Conservation (phyloP, 768 basidiomycete species). For the Collybiopsis confluens region DNA sequence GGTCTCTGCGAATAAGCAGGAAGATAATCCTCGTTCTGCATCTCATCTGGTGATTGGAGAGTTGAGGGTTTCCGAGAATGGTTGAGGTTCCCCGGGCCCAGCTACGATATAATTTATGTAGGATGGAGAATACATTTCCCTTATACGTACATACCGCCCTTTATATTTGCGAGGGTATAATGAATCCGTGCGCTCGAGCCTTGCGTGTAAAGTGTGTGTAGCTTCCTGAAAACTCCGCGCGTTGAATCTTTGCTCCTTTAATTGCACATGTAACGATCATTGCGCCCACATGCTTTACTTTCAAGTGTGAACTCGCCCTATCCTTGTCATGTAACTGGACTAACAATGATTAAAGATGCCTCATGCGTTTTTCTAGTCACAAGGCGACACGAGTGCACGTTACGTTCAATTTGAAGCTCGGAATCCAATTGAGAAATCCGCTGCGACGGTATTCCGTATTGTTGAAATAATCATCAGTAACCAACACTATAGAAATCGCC, state of each 20-base stretch:
- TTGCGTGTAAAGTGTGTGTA: not conserved
- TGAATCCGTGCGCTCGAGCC: not conserved
- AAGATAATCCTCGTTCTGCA: constrained; percentile 6
- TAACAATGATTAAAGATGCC: not conserved
- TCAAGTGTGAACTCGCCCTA: not conserved
- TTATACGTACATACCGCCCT: not conserved
- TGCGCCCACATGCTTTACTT: constrained; percentile 6
- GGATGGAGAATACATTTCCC: too few species aligned
- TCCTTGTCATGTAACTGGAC: too few species aligned
- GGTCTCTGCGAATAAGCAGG: constrained; percentile 7
- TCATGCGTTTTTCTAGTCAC: constrained; percentile 5
- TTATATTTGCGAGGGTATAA: not conserved
- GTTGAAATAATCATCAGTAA: too few species aligned
- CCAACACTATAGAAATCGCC: too few species aligned
- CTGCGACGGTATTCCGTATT: too few species aligned
- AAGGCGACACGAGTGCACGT: not conserved
- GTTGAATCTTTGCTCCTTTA: constrained; percentile 1
- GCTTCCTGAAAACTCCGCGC: constrained; percentile 6
- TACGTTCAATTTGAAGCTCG: not conserved
- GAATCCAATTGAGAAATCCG: too few species aligned
- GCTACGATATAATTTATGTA: too few species aligned
- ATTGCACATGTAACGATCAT: constrained; percentile 9
- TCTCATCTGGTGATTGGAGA: not conserved
- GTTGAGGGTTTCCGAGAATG: not conserved
- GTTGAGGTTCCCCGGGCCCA: not conserved